Evolutionary conservation across 2,329 filamentous ascomycete genomes (phyloP), one percentile per base, ranked within the genome.

Genomic region (Scedosporium boydii): DNA sequence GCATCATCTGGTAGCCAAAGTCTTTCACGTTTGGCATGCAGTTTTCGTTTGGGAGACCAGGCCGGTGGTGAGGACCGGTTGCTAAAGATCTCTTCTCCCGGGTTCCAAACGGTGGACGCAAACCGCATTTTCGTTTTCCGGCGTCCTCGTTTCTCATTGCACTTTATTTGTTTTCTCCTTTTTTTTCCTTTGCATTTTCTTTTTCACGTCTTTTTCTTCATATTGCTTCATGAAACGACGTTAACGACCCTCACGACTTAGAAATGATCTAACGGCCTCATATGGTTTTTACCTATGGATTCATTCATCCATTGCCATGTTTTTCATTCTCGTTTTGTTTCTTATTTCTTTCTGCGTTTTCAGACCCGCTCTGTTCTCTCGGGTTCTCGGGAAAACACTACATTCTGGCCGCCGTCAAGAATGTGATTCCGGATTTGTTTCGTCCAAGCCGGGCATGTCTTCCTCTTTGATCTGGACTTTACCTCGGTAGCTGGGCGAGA

Each of bases 201-300:
- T 64, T 26, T 26, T 59, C 38, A 5, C 21, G 1, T 46, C 26
- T 59, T n/a, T 42, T 21, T 42, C 56, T 38, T 58, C 34, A 38
- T 23, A 7, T 41, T 38, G 27, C 57, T 59, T 59, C 38, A 44
- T 21, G 57, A 42, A 21, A 62, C 60, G 60, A 62, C 53, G 16
- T 46, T 62, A 26, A 62, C 23, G 60, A 62, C 53, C 29, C 26
- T 56, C 34, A 62, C 60, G 60, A 62, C 51, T 55, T 62, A 62
- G 60, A 62, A 38, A 58, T 58, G 60, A 62, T 46, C 56, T 55
- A 48, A 62, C 60, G 60, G 60, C 60, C 51, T 41, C 18, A 16
- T 56, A 26, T 12, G 29, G 34, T 23, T 55, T 56, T 46, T 9
- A 48, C 23, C 42, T 48, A 38, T 41, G 56, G 58, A 42, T 27